Base-by-base conservation (phyloP, 2,329 filamentous ascomycete genomes). In the Myriosclerotinia duriaeana region DNA sequence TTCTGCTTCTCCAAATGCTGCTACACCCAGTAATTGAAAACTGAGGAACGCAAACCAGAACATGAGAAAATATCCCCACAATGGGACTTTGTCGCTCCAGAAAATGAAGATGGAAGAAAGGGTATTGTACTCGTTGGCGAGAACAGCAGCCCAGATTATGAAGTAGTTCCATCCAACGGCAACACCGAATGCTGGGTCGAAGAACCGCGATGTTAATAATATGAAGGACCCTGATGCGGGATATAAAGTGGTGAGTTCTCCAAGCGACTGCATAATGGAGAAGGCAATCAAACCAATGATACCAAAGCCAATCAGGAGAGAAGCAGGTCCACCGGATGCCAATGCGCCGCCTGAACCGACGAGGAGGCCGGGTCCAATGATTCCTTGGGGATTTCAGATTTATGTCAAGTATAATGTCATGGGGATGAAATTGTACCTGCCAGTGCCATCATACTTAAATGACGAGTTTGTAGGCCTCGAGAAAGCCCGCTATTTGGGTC, bases 1-100 rank as follows among this genome's bases (percentile, higher is more conserved):
- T 74, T 94, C 91, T 12, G 89, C 86, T 74, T 93, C 90, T 17
- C 90, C 90, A 74, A 92, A 93, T 4, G 88, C 86, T 71, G 88
- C 85, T 1, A 93, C 87, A 1, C 89, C 89, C 1, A 92, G 79
- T 44, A 92, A 81, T 72, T 92, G 90, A 67, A 92, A 86, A 0
- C 79, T 81, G 0, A 88, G 80, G 69, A 93, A 90, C 0, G 86
- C 78, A n/a, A 87, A 84, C 87, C 89, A 92, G 71, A 92, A 87
- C n/a, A 92, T 83, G 40, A 89, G 79, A 67, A 92, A 91, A 74
- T 82, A 93, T 68, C 81, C 89, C 89, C 80, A 92, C 74, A 84
- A 78, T 66, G 83, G 90, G 54, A 82, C 81, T 68, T 76, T 81
- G 53, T 86, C 85, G 34, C 81, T 85, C 88, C 88, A 91, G 71